phyloP scores from a whole-genome alignment of 495 filamentous ascomycete genomes.

The Neurospora sp. region DNA sequence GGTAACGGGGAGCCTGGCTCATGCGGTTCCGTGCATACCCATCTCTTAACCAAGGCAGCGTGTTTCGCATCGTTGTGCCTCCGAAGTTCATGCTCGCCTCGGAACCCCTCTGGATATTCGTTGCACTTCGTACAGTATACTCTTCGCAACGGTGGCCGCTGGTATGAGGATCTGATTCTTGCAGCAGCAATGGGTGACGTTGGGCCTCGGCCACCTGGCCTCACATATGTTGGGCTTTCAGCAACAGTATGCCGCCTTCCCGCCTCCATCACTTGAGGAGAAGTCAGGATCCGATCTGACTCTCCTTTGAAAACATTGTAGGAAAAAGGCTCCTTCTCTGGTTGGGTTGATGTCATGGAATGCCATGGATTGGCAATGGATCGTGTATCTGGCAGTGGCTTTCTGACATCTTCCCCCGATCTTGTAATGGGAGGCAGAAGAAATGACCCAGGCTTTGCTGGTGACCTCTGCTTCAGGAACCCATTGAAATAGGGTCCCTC shows the following conservation, averaged over 20 bases:
- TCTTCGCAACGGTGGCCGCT: slow-evolving; percentile 67
- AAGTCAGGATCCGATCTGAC: slow-evolving; percentile 21
- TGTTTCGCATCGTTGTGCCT: slow-evolving; percentile 82
- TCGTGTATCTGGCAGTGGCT: slow-evolving; percentile 33
- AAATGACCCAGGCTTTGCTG: slow-evolving; percentile 16
- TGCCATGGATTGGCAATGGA: slow-evolving; percentile 30
- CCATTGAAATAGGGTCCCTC: slow-evolving; percentile 32
- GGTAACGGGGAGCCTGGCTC: slow-evolving; percentile 37
- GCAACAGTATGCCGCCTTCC: slow-evolving; percentile 39
- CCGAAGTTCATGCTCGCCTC: slow-evolving; percentile 86
- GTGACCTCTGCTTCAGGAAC: slow-evolving; percentile 34
- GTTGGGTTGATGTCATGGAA: slow-evolving; percentile 5
- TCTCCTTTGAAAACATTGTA: slow-evolving; percentile 22
- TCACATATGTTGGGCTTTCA: slow-evolving; percentile 34
- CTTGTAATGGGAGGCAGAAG: slow-evolving; percentile 24
- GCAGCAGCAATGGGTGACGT: slow-evolving; percentile 31
- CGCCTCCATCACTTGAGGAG: slow-evolving; percentile 23
- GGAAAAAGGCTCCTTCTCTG: slow-evolving; percentile 18
- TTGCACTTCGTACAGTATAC: slow-evolving; percentile 70
- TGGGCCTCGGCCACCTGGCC: slow-evolving; percentile 25
- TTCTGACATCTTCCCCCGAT: slow-evolving; percentile 25
- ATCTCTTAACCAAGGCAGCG: slow-evolving; percentile 61
- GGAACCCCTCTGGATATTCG: slow-evolving; percentile 78
- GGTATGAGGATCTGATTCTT: slow-evolving; percentile 61
- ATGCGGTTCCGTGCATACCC: slow-evolving; percentile 53